Percentiles rank a stretch among this genome's conserved stretches.
Evolutionary conservation across 2,329 filamentous ascomycete species (phyloP).

Genomic region (Ophiostoma sp.): DNA sequence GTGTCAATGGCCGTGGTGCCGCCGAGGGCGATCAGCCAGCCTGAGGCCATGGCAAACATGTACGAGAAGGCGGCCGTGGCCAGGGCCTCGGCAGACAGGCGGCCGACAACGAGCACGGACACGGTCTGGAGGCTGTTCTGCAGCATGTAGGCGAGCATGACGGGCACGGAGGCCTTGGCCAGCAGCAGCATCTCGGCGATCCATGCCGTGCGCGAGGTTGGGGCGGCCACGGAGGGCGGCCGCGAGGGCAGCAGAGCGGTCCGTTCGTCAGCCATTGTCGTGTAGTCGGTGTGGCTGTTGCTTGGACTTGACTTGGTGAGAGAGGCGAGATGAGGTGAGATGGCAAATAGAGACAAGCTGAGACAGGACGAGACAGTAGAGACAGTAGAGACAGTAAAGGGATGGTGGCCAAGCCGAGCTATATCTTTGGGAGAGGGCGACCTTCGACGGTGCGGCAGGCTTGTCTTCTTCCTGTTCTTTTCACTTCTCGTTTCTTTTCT

Average conservation of each 20-base stretch:
- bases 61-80: constrained; percentile 82
- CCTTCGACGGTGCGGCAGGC: not conserved
- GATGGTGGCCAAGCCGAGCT: constrained; percentile 4
- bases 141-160: constrained; percentile 78
- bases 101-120: constrained; percentile 75
- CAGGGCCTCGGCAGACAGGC: constrained; percentile 71
- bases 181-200: constrained; percentile 61
- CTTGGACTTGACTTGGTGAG: not conserved
- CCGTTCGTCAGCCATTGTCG: constrained; percentile 22
- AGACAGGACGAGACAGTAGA: not conserved
- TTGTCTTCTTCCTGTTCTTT: not conserved
- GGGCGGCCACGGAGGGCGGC: constrained; percentile 5
- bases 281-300: not conserved
- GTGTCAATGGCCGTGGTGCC: constrained; percentile 85
- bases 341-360: not conserved
- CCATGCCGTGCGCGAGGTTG: constrained; percentile 32
- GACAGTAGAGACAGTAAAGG: too few species aligned
- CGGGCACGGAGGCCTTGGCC: constrained; percentile 64
- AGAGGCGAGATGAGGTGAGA: not conserved
- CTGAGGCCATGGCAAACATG: constrained; percentile 90
- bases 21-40: constrained; percentile 79
- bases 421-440: not conserved
- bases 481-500: not conserved
- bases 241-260: constrained; percentile 21
- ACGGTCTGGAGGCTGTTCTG: constrained; percentile 81